Base-by-base conservation (phyloP, 257 asterid species). In the Plectranthus barbatus region DNA sequence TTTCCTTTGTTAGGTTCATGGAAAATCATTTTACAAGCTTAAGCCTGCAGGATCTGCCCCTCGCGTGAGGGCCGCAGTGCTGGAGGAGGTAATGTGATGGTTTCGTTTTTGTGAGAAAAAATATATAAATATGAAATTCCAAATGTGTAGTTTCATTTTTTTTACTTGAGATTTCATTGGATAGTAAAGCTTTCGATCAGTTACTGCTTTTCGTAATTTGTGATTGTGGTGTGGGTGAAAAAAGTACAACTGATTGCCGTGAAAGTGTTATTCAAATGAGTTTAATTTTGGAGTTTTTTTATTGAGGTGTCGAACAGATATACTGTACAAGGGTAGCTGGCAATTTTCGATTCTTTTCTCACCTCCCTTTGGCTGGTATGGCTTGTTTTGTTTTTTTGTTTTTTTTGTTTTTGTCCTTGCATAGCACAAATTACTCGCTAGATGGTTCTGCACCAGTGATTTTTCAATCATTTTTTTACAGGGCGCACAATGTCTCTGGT, bases 331-430 rank as follows among this genome's bases (percentile, higher is more conserved):
- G n/a, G n/a, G n/a, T n/a, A n/a, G n/a, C n/a, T n/a, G n/a, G n/a
- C n/a, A n/a, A n/a, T n/a, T n/a, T n/a, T n/a, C n/a, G n/a, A n/a
- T 26, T 5, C 31, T 75, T 81, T 44, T 77, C 75, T 31, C 73
- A 76, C 60, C 79, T 78, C 37, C 73, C 80, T 45, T 44, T 71
- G 21, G 78, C 83, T 70, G 95, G 96, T 86, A 79, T 23, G 58
- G 9, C 7, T 55, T 14, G 18, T 50, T 39, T 39, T 37, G 21
- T 26, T 36, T 55, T 15, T 24, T 19, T 26, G 2, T 26, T 26
- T 26, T 2, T 26, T 26, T 26, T 26, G 31, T 2, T 26, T 26
- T 26, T 26, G 31, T 5, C 17, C 45, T 48, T 67, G 5, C 29
- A 39, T 68, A 31, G 9, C 52, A n/a, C 49, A 14, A 29, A 51